Conservation (phyloP, 1,139 yeast genomes). For the Meyerozyma sp. region DNA sequence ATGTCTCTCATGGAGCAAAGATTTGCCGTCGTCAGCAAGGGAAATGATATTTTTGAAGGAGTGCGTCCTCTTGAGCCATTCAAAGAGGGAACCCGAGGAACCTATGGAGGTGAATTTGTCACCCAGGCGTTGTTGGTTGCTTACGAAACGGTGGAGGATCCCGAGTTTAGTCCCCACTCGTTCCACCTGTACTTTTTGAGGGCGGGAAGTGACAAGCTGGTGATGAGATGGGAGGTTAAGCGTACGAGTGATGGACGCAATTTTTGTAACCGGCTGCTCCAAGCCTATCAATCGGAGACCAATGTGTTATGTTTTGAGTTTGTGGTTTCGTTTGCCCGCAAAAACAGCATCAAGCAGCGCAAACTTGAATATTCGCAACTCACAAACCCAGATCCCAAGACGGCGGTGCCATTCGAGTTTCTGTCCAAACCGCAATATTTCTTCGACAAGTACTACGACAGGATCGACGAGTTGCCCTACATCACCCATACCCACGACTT, state of each 20-base stretch:
- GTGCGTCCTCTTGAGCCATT: constrained; percentile 34
- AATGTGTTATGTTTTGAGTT: constrained; percentile 26
- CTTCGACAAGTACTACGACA: constrained; percentile 27
- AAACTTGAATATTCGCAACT: constrained; percentile 9
- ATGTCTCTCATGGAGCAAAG: constrained; percentile 9
- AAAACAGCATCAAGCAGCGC: constrained; percentile 18
- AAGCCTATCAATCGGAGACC: constrained; percentile 28
- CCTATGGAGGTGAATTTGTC: constrained; percentile 39
- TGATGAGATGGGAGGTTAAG: constrained; percentile 32
- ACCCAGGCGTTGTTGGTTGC: constrained; percentile 33
- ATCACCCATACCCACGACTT: constrained; percentile 28
- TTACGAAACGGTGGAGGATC: constrained; percentile 26
- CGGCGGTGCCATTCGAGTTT: constrained; percentile 24
- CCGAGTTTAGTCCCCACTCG: constrained; percentile 32
- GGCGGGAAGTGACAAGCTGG: constrained; percentile 27
- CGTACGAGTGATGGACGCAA: constrained; percentile 29
- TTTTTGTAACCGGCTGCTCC: constrained; percentile 31
- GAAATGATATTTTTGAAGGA: constrained; percentile 17
- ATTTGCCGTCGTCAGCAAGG: constrained; percentile 7
- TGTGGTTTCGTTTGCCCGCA: constrained; percentile 31
- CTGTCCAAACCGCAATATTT: constrained; percentile 25
- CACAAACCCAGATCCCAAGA: constrained; percentile 10
- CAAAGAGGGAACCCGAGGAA: constrained; percentile 27
- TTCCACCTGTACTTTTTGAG: constrained; percentile 37
- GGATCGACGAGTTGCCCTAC: constrained; percentile 21